Conservation (phyloP, 805 yeast species). For the Candida boidinii region DNA sequence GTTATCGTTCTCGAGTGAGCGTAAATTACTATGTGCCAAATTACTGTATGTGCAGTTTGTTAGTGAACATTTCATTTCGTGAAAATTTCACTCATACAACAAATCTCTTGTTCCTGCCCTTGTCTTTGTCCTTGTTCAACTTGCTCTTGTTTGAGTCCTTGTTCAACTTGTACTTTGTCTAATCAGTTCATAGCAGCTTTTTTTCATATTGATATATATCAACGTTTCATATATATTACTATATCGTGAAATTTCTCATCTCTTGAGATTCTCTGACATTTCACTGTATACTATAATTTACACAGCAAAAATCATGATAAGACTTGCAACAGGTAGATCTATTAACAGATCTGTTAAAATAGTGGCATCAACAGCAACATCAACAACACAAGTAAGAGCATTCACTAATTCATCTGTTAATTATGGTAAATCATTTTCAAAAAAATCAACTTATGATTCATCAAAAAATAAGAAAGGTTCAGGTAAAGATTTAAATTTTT, state of each 20-base stretch:
- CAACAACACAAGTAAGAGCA: not conserved
- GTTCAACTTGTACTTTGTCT: too few species aligned
- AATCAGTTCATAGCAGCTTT: too few species aligned
- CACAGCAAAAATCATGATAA: not conserved
- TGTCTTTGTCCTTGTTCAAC: too few species aligned
- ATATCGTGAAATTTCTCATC: not conserved
- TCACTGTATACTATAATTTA: not conserved
- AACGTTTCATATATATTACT: not conserved
- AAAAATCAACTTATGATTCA: constrained; percentile 14
- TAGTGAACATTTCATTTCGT: too few species aligned
- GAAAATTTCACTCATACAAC: too few species aligned
- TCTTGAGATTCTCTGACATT: too few species aligned
- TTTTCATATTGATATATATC: too few species aligned
- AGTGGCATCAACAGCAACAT: not conserved
- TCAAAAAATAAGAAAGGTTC: constrained; percentile 22
- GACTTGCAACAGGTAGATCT: not conserved
- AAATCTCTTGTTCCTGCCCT: too few species aligned
- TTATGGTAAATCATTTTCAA: constrained; percentile 20
- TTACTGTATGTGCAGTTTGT: too few species aligned
- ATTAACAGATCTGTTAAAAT: not conserved
- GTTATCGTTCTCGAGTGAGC: too few species aligned
- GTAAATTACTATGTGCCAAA: too few species aligned
- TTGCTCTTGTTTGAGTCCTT: too few species aligned
- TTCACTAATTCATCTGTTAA: not conserved
- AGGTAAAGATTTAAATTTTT: constrained; percentile 22